phyloP scores from a whole-genome alignment of 768 basidiomycete genomes.

The Rhizopogon salebrosus region DNA sequence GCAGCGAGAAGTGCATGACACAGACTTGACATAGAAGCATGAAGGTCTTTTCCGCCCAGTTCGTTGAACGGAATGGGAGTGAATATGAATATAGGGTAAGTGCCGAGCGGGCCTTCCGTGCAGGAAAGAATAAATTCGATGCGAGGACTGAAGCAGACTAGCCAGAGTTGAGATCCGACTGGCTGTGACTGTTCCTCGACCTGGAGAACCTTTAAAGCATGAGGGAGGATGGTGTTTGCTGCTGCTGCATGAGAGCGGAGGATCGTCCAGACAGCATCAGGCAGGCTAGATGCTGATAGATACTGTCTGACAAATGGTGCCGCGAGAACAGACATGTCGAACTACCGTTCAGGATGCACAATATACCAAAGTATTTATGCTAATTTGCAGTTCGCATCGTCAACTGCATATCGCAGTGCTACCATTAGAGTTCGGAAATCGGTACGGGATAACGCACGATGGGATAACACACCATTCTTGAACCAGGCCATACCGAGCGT shows the following conservation, averaged over 20 bases:
- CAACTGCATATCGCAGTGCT: not conserved
- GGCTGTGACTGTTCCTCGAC: constrained; percentile 4
- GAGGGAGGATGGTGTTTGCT: constrained; percentile 37
- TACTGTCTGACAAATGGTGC: constrained; percentile 2
- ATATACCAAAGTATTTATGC: not conserved
- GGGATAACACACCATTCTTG: not conserved
- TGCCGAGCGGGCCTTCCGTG: constrained; percentile 48
- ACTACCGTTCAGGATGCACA: not conserved
- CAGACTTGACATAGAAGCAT: not conserved
- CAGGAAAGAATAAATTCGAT: constrained; percentile 51
- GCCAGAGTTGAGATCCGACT: constrained; percentile 19
- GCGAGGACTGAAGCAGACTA: constrained; percentile 14
- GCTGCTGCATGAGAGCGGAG: constrained; percentile 24
- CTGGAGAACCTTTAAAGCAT: constrained; percentile 26
- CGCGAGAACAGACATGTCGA: constrained; percentile 10
- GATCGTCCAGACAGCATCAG: constrained; percentile 21
- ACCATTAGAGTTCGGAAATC: not conserved
- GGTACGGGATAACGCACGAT: not conserved
- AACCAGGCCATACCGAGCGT: not conserved
- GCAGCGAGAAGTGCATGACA: constrained; percentile 22
- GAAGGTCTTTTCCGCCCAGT: constrained; percentile 32
- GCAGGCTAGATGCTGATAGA: constrained; percentile 13
- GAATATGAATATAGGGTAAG: constrained; percentile 65
- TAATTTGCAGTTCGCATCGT: not conserved
- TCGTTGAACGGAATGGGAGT: constrained; percentile 36